Evolutionary conservation across 2,329 filamentous ascomycete species (phyloP), one percentile per base, ranked within the genome.

Genomic region (Paecilomyces niveus): DNA sequence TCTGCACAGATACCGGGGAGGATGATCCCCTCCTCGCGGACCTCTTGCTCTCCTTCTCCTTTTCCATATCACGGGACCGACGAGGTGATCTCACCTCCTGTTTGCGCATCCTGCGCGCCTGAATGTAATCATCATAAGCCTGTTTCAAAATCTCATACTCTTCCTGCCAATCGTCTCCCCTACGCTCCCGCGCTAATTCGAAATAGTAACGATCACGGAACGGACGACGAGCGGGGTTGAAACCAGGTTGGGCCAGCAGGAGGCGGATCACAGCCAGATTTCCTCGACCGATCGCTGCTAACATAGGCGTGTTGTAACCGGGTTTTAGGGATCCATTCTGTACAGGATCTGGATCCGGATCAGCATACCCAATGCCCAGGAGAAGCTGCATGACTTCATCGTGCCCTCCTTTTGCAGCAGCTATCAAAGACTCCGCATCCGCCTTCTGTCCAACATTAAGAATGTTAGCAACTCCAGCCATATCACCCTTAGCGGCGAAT

Each of bases 371-470:
- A 63, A 91, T 78, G 8, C 87, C 88, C 50, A 91, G 74, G 54
- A 92, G 74, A 29, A 96, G 83, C 68, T 92, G 90, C 61, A 96
- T 85, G 24, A 96, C 89, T 58, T 93, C 85, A 65, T 92, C 87
- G 68, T 99, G 93, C 1, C 94, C 94, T 58, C 92, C 94, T 73
- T 91, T 88, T 31, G 94, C 92, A 22, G 94, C 94, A 57, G 90
- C 91, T 57, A 96, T 91, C 74, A 97, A 86, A 53, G 92, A 90
- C 64, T 92, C 89, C 0, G 92, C 86, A 70, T 97, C 93, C 2
- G 83, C 83, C 64, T 83, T 83, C 58, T 78, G 75, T 59, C 77
- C 66, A 21, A 80, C 76, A 62, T 79, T 80, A 50, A 81, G 69
- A 22, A 81, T 79, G 59, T 74, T 79, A 11, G 76, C 77, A 26